Conservation (phyloP, 108 stramenopile genomes). For the Schizochytrium sp. region DNA sequence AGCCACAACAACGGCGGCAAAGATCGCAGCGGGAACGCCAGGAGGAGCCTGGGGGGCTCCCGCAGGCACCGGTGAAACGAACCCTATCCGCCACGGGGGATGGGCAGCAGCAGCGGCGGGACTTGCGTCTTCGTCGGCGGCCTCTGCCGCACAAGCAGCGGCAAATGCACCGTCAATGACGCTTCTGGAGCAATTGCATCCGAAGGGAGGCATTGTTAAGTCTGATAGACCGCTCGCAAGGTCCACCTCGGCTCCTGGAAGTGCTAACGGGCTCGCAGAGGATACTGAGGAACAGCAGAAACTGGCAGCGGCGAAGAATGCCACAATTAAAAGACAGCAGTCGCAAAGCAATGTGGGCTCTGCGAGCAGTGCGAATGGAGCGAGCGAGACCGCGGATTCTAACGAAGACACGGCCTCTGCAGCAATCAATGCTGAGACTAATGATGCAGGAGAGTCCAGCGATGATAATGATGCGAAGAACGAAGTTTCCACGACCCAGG, state of each 20-base stretch:
- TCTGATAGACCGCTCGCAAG: neutral
- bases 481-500: too few species aligned
- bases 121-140: neutral
- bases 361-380: too few species aligned
- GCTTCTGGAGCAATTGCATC: slow-evolving; percentile 16
- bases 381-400: too few species aligned
- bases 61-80: neutral
- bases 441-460: too few species aligned
- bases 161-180: neutral
- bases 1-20: neutral
- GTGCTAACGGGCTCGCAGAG: neutral
- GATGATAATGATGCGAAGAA: too few species aligned
- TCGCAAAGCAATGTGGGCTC: too few species aligned
- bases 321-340: neutral
- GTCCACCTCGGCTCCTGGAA: slow-evolving; percentile 5
- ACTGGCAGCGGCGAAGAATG: neutral
- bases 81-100: neutral
- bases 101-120: slow-evolving; percentile 59
- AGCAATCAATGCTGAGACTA: too few species aligned
- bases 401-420: too few species aligned
- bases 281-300: neutral
- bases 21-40: neutral
- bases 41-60: slow-evolving; percentile 53
- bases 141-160: too few species aligned
- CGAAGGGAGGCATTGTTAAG: neutral